phyloP scores from a whole-genome alignment of 371 early-diverging fungal species.

The Chytridium lagenaria region DNA sequence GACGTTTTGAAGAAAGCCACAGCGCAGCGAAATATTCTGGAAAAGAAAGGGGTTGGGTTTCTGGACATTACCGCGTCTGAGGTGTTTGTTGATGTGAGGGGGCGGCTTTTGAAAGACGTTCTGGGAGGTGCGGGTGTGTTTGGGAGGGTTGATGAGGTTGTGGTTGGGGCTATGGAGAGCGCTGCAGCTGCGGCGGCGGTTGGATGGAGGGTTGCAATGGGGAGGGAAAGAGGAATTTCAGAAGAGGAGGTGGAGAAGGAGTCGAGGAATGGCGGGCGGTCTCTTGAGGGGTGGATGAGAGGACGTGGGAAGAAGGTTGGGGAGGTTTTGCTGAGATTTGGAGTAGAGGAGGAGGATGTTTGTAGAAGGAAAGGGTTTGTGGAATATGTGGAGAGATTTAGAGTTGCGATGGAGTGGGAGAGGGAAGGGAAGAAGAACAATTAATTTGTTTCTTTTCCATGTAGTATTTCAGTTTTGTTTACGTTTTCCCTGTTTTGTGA shows the following conservation, averaged over 20 bases:
- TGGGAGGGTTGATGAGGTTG: neutral
- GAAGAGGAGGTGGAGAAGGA: neutral
- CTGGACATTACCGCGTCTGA: slow-evolving; percentile 2
- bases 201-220: slow-evolving; percentile 2
- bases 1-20: neutral
- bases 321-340: slow-evolving; percentile 9
- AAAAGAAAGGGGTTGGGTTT: slow-evolving; percentile 12
- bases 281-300: neutral
- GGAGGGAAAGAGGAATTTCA: neutral
- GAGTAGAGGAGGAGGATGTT: neutral
- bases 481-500: no score
- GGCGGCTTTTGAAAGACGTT: neutral
- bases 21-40: neutral
- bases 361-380: neutral
- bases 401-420: slow-evolving; percentile 1
- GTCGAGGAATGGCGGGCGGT: neutral
- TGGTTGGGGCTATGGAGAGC: neutral
- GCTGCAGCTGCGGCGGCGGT: slow-evolving; percentile 1
- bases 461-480: neutral
- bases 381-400: slow-evolving; percentile 1
- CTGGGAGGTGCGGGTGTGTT: neutral
- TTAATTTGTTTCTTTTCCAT: no score
- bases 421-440: neutral
- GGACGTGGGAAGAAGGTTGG: neutral
- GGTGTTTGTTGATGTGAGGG: neutral